These are phyloP conservation scores for Sporothrix luriei DNA, from an alignment of 2,329 filamentous ascomycete species.

Conservation along the genomic window DNA sequence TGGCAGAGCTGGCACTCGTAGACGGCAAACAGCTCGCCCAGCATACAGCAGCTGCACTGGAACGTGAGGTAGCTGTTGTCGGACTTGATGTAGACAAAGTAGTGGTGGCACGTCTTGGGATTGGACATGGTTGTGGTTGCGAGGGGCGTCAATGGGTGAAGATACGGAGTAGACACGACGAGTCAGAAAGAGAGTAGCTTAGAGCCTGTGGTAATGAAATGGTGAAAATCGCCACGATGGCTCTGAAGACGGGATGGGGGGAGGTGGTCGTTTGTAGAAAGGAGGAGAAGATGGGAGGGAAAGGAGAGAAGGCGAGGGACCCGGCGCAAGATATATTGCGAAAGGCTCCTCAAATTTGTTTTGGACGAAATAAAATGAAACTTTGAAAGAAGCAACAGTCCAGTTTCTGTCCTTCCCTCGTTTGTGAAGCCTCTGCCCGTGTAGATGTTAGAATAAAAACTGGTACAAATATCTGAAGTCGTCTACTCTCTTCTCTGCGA, in stretches of 20 bases:
- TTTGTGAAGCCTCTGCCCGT: slow-evolving; percentile 1
- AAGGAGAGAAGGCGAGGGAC: background rate
- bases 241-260: too few relatives aligned
- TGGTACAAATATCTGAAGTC: background rate
- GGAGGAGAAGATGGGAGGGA: background rate
- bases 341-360: background rate
- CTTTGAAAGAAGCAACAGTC: background rate
- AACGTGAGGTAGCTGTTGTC: slow-evolving; percentile 67
- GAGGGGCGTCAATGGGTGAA: background rate
- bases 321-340: slow-evolving; percentile 10
- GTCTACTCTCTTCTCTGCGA: background rate
- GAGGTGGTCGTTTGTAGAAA: slow-evolving; percentile 5
- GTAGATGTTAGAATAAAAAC: background rate
- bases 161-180: background rate
- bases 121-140: slow-evolving; percentile 31
- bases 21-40: slow-evolving; percentile 68
- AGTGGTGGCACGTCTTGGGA: slow-evolving; percentile 58
- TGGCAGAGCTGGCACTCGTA: slow-evolving; percentile 71
- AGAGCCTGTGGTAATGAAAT: background rate
- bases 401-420: slow-evolving; percentile 10
- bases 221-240: background rate
- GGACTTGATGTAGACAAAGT: slow-evolving; percentile 67
- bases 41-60: slow-evolving; percentile 66
- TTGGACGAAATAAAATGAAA: background rate
- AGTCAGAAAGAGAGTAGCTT: background rate